Evolutionary conservation across 106 monocot genomes (phyloP), one percentile per base, ranked within the genome.

Genomic region (Ottelia alismoides): DNA sequence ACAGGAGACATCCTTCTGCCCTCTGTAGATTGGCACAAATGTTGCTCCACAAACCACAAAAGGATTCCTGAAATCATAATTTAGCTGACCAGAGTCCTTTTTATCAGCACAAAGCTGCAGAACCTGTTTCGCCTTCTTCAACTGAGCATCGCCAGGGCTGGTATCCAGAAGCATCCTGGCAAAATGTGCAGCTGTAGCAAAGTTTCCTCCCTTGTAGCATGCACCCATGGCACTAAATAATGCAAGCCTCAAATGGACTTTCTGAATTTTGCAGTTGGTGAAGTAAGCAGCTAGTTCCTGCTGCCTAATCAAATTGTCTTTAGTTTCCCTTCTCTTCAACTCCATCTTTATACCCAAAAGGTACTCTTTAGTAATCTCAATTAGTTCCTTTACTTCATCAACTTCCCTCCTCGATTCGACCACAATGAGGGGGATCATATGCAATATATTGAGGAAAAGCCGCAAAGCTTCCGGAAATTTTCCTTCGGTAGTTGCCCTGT

Each of bases 241-340:
- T 5, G 71, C 83, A 25, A 90, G 64, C 55, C 83, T 73, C 23
- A 68, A 62, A 56, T 84, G 89, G 55, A 65, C 32, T 47, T 62
- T 77, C 54, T 76, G 84, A 57, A 90, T 76, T 52, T 80, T 90
- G 65, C 83, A 90, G 60, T 84, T 80, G 16, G 89, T 84, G 59
- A 90, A 84, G 57, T 90, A 90, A 4, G 89, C 89, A 26, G 84
- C 89, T 52, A 90, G 60, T 48, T 90, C 84, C 56, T 80, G 79
- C 40, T 90, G 83, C 10, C 72, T 55, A 20, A 74, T 63, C 0
- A 51, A 11, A n/a, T n/a, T n/a, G 14, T 90, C 83, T 51, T 59
- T 84, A 21, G 48, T 54, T 49, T 90, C 89, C 77, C 67, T 83
- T 51, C 79, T 79, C 28, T 74, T 74, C 17, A 77, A 58, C 55